phyloP scores from a whole-genome alignment of 1,284 basidiomycete species.

The Volvariella volvacea region DNA sequence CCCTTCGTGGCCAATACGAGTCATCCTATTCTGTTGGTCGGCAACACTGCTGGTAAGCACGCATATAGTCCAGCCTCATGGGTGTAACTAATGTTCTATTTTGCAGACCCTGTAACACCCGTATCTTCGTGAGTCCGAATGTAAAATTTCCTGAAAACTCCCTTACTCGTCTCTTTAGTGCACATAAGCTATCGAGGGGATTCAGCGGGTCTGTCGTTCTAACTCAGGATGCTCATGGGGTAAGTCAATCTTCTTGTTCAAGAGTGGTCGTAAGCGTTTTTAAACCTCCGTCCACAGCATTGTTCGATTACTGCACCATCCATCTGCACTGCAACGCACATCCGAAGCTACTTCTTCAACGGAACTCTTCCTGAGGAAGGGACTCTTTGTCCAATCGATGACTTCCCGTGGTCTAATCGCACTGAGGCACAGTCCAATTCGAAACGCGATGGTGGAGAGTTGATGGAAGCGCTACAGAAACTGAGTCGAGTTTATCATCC shows the following conservation, averaged over 20 bases:
- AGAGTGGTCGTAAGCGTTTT: not conserved
- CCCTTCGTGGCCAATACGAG: conserved; percentile 30
- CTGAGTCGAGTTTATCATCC: too few relatives aligned
- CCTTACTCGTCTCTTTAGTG: conserved; percentile 18
- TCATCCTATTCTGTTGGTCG: conserved; percentile 29
- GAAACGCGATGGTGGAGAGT: too few relatives aligned
- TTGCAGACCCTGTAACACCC: conserved; percentile 37
- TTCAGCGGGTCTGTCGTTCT: conserved; percentile 30
- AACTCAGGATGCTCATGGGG: conserved; percentile 36
- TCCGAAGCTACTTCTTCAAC: conserved; percentile 33
- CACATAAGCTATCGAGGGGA: conserved; percentile 29
- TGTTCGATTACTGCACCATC: conserved; percentile 35
- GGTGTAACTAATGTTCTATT: not conserved
- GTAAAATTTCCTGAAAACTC: not conserved
- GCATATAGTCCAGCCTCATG: not conserved
- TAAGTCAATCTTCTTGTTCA: conserved; percentile 16
- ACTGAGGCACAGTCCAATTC: too few relatives aligned
- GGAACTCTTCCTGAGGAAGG: conserved; percentile 33
- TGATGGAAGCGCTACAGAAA: too few relatives aligned
- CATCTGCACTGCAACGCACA: conserved; percentile 32
- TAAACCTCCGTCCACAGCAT: conserved; percentile 24
- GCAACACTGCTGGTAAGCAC: conserved; percentile 32
- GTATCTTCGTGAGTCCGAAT: conserved; percentile 17
- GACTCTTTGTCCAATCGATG: conserved; percentile 29
- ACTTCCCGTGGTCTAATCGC: conserved; percentile 15